Evolutionary conservation across 495 filamentous ascomycete genomes (phyloP).

Genomic region (Neurospora sp.): DNA sequence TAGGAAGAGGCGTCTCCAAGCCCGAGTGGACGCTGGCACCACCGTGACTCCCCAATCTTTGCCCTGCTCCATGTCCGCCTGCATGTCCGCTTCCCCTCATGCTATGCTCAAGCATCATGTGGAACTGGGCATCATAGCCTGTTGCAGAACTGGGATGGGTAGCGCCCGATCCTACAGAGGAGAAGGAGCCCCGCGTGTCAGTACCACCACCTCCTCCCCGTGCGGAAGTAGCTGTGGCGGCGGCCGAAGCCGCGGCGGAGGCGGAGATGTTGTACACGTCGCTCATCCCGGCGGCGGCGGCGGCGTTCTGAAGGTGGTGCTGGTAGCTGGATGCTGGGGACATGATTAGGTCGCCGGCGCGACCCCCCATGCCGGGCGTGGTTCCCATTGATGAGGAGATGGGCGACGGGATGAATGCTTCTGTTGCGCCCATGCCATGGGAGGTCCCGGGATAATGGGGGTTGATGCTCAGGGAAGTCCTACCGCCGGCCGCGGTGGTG

Average conservation of each 20-base stretch:
- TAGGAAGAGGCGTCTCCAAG: constrained; percentile 23
- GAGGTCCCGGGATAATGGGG: neutral
- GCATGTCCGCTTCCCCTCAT: neutral
- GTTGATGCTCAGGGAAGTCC: neutral
- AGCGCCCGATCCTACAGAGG: neutral
- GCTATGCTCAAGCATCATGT: neutral
- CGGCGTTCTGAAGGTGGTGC: constrained; percentile 28
- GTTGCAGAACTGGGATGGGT: neutral
- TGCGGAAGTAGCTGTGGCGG: constrained; percentile 9
- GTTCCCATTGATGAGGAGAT: neutral
- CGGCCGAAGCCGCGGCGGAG: neutral
- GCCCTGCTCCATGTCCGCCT: neutral
- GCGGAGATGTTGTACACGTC: constrained; percentile 1
- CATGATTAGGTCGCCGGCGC: constrained; percentile 28
- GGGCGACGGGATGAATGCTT: neutral
- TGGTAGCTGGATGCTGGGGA: constrained; percentile 32
- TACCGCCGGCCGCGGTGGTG: neutral
- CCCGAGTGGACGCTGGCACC: constrained; percentile 5
- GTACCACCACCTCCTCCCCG: neutral
- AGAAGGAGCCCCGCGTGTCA: neutral
- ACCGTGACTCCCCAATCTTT: neutral
- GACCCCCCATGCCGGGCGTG: neutral
- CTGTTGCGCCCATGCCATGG: neutral
- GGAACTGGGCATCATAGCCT: neutral
- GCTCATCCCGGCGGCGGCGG: constrained; percentile 1